Conservation (phyloP, 1,284 basidiomycete species). For the Microbotryomycetes sp. region DNA sequence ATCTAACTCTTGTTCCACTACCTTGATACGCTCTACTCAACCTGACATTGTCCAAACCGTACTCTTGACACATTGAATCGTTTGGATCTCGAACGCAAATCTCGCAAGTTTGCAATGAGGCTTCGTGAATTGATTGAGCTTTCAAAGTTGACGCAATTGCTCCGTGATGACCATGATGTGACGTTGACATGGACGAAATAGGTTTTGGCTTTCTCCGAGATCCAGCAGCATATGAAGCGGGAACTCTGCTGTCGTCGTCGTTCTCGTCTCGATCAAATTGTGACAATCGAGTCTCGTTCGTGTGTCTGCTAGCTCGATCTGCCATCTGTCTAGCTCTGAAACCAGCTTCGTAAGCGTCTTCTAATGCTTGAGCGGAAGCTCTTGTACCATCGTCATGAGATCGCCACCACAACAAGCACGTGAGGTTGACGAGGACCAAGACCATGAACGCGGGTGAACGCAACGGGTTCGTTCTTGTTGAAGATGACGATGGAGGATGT, state of each 20-base stretch:
- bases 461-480: background rate
- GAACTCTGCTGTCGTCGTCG: no score
- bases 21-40: slow-evolving; percentile 28
- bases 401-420: background rate
- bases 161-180: no score
- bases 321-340: background rate
- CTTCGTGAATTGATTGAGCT: background rate
- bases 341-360: background rate
- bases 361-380: background rate
- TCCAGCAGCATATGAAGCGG: no score
- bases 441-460: background rate
- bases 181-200: no score
- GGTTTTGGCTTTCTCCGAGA: no score
- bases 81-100: slow-evolving; percentile 4
- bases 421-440: background rate
- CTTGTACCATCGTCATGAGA: background rate
- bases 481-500: no score
- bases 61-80: slow-evolving; percentile 22
- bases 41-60: slow-evolving; percentile 30
- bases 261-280: no score
- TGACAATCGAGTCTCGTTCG: no score
- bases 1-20: slow-evolving; percentile 24
- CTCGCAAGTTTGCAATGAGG: background rate
- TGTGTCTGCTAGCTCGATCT: no score
- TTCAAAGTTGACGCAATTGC: no score